These are phyloP conservation scores for Hyparrhenia diplandra DNA, from an alignment of 176 grass and related monocot genomes.

Conservation along the genomic window DNA sequence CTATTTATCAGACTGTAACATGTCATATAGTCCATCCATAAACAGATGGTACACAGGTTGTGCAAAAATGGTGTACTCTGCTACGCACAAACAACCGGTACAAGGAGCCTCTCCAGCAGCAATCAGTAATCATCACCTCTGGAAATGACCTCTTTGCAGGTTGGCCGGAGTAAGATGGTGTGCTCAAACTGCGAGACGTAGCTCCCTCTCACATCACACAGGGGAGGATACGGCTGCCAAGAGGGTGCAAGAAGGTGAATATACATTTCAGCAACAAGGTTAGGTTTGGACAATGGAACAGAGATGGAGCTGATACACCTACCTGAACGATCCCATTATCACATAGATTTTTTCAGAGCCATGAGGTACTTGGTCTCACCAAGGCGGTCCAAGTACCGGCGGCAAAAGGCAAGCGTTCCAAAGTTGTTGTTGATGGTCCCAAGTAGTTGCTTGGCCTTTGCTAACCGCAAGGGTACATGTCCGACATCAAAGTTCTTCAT, in stretches of 20 bases:
- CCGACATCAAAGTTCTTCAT: slow-evolving; percentile 98
- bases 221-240: slow-evolving; percentile 73
- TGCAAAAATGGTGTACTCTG: not conserved
- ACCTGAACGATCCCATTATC: slow-evolving; percentile 89
- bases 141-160: slow-evolving; percentile 97
- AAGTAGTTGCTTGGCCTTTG: slow-evolving; percentile 85
- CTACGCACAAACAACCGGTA: not conserved
- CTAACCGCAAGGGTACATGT: slow-evolving; percentile 78
- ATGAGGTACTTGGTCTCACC: slow-evolving; percentile 97
- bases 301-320: not conserved
- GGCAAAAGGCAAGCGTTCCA: slow-evolving; percentile 87
- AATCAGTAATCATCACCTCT: slow-evolving; percentile 86
- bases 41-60: not conserved
- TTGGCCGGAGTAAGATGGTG: slow-evolving; percentile 89
- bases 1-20: not conserved
- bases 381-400: slow-evolving; percentile 83
- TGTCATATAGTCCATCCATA: not conserved
- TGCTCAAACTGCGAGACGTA: slow-evolving; percentile 98
- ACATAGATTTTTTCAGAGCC: slow-evolving; percentile 93
- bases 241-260: not conserved
- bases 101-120: not conserved
- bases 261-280: not conserved
- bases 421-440: slow-evolving; percentile 94
- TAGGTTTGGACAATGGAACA: not conserved
- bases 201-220: slow-evolving; percentile 87